phyloP scores from a whole-genome alignment of 108 stramenopile genomes.

The Nitzschia inconspicua region DNA sequence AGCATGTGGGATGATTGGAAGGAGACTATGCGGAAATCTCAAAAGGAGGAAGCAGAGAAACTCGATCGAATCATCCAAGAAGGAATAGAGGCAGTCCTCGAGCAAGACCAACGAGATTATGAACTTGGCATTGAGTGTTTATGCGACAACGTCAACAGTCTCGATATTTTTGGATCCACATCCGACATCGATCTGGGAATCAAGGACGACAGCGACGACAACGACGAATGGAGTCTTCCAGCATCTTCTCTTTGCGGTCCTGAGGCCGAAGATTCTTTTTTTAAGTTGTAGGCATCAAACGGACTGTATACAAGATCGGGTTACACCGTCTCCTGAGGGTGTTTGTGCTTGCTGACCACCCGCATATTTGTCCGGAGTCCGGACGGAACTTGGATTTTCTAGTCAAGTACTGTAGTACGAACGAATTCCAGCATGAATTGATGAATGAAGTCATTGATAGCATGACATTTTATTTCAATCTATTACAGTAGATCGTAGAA shows the following conservation, averaged over 20 bases:
- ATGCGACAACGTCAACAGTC: constrained; percentile 10
- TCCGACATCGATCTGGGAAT: neutral
- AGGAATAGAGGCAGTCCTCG: constrained; percentile 6
- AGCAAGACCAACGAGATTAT: constrained; percentile 4
- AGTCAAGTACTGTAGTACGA: no score
- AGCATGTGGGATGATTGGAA: constrained; percentile 18
- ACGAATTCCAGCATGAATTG: no score
- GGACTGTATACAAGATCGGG: no score
- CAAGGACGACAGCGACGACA: neutral
- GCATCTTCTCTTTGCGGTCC: constrained; percentile 19
- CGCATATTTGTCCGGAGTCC: no score
- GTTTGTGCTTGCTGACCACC: no score
- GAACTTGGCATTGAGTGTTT: constrained; percentile 12
- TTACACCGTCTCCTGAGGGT: no score
- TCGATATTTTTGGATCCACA: neutral
- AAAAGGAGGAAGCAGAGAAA: constrained; percentile 15
- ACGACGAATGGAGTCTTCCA: constrained; percentile 23
- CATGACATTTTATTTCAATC: no score
- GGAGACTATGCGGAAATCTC: neutral
- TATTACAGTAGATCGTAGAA: no score
- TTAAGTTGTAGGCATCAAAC: no score
- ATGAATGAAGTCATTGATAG: no score
- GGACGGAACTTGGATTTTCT: no score
- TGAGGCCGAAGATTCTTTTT: neutral
- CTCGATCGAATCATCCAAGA: constrained; percentile 8